A percentile compares a stretch with the other conserved stretches of the same genome.
Evolutionary conservation across 352 stramenopile species (phyloP).

Genomic region (Peronospora destructor): DNA sequence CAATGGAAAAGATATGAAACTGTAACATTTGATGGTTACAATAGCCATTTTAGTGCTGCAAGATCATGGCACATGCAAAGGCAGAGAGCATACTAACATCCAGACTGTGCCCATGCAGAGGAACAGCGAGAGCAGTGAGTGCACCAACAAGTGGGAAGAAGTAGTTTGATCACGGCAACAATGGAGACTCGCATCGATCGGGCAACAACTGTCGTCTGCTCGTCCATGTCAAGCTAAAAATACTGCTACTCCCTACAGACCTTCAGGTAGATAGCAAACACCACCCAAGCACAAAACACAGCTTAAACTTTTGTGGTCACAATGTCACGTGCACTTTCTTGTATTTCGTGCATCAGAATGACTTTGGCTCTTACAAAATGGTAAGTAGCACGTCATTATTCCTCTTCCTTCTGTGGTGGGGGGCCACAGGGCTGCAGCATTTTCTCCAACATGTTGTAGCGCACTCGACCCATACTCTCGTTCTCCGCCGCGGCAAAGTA

Average conservation of each 20-base stretch:
- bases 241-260: neutral
- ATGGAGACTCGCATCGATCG: too few species aligned
- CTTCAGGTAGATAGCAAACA: slow-evolving; percentile 3
- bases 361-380: neutral
- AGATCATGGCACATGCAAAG: too few species aligned
- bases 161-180: too few species aligned
- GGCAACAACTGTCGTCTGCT: too few species aligned
- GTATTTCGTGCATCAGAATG: slow-evolving; percentile 3
- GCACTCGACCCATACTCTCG: slow-evolving; percentile 90
- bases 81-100: too few species aligned
- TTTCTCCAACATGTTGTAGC: slow-evolving; percentile 52
- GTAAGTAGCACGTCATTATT: slow-evolving; percentile 29
- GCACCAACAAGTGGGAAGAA: too few species aligned
- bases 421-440: slow-evolving; percentile 78
- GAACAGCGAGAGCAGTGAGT: too few species aligned
- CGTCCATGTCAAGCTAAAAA: too few species aligned
- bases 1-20: too few species aligned
- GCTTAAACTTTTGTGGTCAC: neutral
- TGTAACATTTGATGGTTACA: too few species aligned
- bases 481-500: slow-evolving; percentile 98
- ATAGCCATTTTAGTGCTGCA: too few species aligned
- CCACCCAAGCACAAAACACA: neutral
- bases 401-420: slow-evolving; percentile 66
- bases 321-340: neutral
- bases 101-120: too few species aligned